Conservation (phyloP, 176 grass and related monocot species). For the Poa annua region DNA sequence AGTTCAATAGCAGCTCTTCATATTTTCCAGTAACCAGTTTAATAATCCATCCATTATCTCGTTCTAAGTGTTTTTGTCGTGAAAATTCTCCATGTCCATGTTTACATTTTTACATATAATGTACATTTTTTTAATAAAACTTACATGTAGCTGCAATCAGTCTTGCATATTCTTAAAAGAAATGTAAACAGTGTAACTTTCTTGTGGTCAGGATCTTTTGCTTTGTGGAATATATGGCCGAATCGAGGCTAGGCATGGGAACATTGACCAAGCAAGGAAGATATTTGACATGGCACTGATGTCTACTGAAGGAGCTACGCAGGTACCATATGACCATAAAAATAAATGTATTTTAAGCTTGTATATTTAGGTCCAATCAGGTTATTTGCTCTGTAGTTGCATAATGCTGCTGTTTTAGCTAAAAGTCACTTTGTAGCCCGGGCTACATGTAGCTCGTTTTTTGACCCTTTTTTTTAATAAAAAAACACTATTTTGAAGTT, state of each 20-base stretch:
- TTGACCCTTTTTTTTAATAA: too few relatives aligned
- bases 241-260: slow-evolving; percentile 79
- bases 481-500: too few relatives aligned
- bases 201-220: slow-evolving; percentile 70
- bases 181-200: not conserved
- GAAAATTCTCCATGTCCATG: not conserved
- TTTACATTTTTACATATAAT: not conserved
- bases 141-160: not conserved
- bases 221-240: slow-evolving; percentile 92
- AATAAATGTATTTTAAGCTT: slow-evolving; percentile 37
- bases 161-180: not conserved
- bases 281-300: slow-evolving; percentile 95
- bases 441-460: too few relatives aligned
- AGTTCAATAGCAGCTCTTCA: slow-evolving; percentile 3
- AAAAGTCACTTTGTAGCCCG: too few relatives aligned
- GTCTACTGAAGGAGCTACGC: slow-evolving; percentile 71
- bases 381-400: slow-evolving; percentile 19
- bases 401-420: slow-evolving; percentile 20
- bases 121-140: slow-evolving; percentile 1
- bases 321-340: slow-evolving; percentile 52
- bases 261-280: slow-evolving; percentile 87
- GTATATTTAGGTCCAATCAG: slow-evolving; percentile 28
- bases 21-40: slow-evolving; percentile 25
- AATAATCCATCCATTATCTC: not conserved
- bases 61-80: not conserved